These are phyloP conservation scores for Paecilomyces fulvus DNA, from an alignment of 2,329 filamentous ascomycete species.

Conservation along the genomic window DNA sequence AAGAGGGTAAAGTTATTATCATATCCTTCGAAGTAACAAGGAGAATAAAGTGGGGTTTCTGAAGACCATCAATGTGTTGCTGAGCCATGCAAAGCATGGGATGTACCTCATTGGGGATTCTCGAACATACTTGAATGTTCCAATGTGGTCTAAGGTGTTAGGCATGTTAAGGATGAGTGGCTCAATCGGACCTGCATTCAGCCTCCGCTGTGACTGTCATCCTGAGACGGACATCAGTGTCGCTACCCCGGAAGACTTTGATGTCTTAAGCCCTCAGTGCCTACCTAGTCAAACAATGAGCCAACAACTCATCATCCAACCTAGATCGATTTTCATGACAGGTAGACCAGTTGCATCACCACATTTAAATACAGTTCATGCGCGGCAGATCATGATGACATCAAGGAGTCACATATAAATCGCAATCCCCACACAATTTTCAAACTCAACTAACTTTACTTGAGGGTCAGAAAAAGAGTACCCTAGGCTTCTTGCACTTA, in stretches of 20 bases:
- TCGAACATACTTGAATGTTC: constrained; percentile 46
- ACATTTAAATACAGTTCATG: too few species aligned
- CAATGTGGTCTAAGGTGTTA: constrained; percentile 58
- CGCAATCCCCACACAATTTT: too few species aligned
- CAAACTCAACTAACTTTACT: too few species aligned
- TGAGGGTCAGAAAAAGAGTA: too few species aligned
- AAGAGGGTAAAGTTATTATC: constrained; percentile 64
- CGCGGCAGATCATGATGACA: too few species aligned
- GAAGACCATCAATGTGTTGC: constrained; percentile 58
- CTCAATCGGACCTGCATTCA: constrained; percentile 44
- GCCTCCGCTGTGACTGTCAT: constrained; percentile 55
- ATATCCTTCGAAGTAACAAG: constrained; percentile 59
- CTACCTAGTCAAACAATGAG: too few species aligned
- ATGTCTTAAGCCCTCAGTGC: constrained; percentile 48
- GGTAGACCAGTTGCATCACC: too few species aligned
- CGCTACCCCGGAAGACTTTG: constrained; percentile 50
- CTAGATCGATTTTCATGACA: too few species aligned
- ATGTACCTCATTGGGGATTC: constrained; percentile 65
- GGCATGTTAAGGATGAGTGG: constrained; percentile 39
- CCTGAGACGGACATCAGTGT: constrained; percentile 43
- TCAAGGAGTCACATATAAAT: too few species aligned
- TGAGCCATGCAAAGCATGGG: constrained; percentile 59
- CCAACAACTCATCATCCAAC: too few species aligned
- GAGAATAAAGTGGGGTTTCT: constrained; percentile 56
- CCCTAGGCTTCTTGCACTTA: too few species aligned